Percentiles rank a stretch among this genome's conserved stretches.
These are phyloP conservation scores for Populus hybrid DNA, from an alignment of 441 rosid species.

Conservation along the genomic window DNA sequence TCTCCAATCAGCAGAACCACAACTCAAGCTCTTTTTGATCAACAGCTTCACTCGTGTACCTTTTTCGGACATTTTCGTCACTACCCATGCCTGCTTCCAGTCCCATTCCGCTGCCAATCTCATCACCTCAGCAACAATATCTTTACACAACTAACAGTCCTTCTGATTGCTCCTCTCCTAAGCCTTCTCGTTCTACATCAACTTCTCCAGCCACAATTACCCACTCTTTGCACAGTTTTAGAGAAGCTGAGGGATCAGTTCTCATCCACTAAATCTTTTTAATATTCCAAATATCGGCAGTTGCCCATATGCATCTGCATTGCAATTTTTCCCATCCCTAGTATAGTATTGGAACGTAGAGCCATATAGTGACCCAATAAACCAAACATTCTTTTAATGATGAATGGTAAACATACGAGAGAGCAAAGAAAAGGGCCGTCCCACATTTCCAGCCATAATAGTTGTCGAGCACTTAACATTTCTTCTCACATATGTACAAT, in stretches of 20 bases:
- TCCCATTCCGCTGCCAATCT: constrained; percentile 74
- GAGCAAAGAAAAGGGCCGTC: no score
- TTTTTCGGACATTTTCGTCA: constrained; percentile 74
- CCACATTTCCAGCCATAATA: no score
- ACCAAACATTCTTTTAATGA: no score
- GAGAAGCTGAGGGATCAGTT: neutral
- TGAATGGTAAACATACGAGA: no score
- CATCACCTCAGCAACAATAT: constrained; percentile 82
- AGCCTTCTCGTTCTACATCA: constrained; percentile 85
- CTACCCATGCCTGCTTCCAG: constrained; percentile 75
- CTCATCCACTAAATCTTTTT: neutral
- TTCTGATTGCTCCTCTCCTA: constrained; percentile 78
- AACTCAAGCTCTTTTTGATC: constrained; percentile 93
- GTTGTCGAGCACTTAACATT: no score
- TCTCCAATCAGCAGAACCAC: constrained; percentile 87
- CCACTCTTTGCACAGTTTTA: constrained; percentile 15
- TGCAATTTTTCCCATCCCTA: no score
- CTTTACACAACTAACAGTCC: constrained; percentile 81
- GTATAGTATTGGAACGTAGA: no score
- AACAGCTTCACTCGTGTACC: constrained; percentile 41
- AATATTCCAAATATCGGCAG: neutral
- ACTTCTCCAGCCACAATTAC: constrained; percentile 67
- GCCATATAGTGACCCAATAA: no score
- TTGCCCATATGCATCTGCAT: no score
- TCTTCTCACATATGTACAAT: no score